Evolutionary conservation across 176 grass and related monocot genomes (phyloP).

Genomic region (Tuctoria greenei): DNA sequence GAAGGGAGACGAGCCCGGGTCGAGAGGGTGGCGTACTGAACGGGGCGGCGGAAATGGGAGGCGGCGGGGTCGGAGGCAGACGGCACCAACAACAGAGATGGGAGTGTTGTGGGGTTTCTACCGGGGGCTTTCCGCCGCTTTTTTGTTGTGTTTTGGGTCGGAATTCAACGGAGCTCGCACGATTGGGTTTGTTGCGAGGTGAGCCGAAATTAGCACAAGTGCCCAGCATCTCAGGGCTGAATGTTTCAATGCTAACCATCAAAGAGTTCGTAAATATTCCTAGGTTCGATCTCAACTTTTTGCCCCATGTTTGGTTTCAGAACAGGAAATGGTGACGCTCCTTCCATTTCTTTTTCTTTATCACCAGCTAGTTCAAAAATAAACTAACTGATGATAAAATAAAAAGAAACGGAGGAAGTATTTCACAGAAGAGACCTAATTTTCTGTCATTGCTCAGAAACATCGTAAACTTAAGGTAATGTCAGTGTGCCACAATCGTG

Average conservation of each 20-base stretch:
- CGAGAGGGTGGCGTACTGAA: not conserved
- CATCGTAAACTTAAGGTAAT: not conserved
- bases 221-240: too few relatives aligned
- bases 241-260: not conserved
- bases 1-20: not conserved
- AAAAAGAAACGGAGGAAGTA: too few relatives aligned
- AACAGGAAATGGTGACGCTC: not conserved
- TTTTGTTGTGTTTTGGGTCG: not conserved
- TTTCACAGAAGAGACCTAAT: not conserved
- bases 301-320: not conserved
- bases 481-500: not conserved
- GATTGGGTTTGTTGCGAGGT: not conserved
- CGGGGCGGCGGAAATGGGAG: not conserved
- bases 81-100: conserved; percentile 8
- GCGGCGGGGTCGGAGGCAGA: conserved; percentile 18
- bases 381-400: too few relatives aligned
- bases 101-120: conserved; percentile 44
- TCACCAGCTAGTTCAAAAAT: too few relatives aligned
- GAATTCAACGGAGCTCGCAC: not conserved
- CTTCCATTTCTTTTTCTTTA: too few relatives aligned
- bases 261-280: not conserved
- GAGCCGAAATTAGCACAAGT: too few relatives aligned
- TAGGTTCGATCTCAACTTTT: not conserved
- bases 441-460: not conserved
- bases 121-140: not conserved